Evolutionary conservation across 1,284 basidiomycete species (phyloP).

Genomic region (Pisolithus thermaeus): DNA sequence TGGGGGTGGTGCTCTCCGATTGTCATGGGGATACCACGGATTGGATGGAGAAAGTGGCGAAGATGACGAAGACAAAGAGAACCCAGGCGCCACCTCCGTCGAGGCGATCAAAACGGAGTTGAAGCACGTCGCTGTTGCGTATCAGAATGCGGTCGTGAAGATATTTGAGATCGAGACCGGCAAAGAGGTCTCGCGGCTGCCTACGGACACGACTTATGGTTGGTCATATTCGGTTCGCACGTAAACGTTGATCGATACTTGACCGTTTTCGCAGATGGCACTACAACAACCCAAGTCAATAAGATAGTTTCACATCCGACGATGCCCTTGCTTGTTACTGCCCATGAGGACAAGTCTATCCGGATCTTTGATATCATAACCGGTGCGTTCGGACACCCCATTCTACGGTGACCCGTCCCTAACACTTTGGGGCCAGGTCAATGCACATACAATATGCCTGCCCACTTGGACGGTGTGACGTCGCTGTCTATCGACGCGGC

Average conservation of each 20-base stretch:
- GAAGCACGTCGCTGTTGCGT: conserved; percentile 86
- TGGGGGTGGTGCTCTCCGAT: conserved; percentile 50
- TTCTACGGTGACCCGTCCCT: background rate
- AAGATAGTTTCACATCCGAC: conserved; percentile 89
- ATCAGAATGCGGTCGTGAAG: conserved; percentile 85
- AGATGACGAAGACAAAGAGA: conserved; percentile 41
- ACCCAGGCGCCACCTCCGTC: conserved; percentile 73
- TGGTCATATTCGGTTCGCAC: conserved; percentile 22
- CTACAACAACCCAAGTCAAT: conserved; percentile 79
- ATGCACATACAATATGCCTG: conserved; percentile 85
- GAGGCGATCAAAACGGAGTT: conserved; percentile 75
- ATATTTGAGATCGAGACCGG: conserved; percentile 87
- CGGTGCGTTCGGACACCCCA: conserved; percentile 43
- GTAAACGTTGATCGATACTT: conserved; percentile 7
- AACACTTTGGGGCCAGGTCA: conserved; percentile 43
- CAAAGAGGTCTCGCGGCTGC: conserved; percentile 67
- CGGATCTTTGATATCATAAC: conserved; percentile 82
- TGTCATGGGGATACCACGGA: conserved; percentile 79
- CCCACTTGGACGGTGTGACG: conserved; percentile 89
- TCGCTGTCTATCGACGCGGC: conserved; percentile 85
- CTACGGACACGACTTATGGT: conserved; percentile 70
- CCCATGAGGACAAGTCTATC: conserved; percentile 92
- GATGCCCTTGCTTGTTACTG: conserved; percentile 82
- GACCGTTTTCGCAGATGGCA: conserved; percentile 47
- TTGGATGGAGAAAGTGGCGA: conserved; percentile 50